Evolutionary conservation across 1,139 yeast genomes (phyloP), one percentile per base, ranked within the genome.

Genomic region (Dujonia santamariae): DNA sequence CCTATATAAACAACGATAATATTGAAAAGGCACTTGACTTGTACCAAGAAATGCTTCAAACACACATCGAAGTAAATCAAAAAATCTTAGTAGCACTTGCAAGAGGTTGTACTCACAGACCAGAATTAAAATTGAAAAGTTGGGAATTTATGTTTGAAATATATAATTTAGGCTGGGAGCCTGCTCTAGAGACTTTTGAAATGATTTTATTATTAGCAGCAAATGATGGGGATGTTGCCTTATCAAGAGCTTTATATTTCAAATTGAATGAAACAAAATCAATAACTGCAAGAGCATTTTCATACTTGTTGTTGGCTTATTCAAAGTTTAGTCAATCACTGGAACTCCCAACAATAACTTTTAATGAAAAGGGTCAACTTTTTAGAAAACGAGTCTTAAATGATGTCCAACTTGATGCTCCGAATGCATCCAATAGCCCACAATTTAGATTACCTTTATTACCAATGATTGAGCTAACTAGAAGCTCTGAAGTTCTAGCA

Each of bases 111-210:
- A 62, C 83, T 2, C 68, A 73, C 5, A 65, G 80, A 28, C 59
- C 59, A 11, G 61, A 62, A 21, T 67, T 77, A 35, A 63, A 70
- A 19, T 48, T 63, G 32, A 67, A 71, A 44, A 88, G 96, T 0
- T 92, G 97, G 97, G 76, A 77, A 35, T 82, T 76, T 47, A 75
- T 90, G 37, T 70, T 83, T 42, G 81, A 84, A 43, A 78, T 86
- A 39, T 72, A 80, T 46, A 71, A 74, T 15, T 51, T 59, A 30
- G 74, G 72, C 1, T 67, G 72, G 69, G 56, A 63, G 35, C 70
- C 78, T n/a, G 61, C 72, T 12, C 53, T 74, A 17, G 64, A 64
- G 21, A 72, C 85, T 0, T 70, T 82, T 41, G 84, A 81, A 42
- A 69, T 78, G 14, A 79, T 90, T 78, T 67, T 90, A 56, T 75